Evolutionary conservation across 768 basidiomycete species (phyloP).

Genomic region (Leucosporidium yakuticum): DNA sequence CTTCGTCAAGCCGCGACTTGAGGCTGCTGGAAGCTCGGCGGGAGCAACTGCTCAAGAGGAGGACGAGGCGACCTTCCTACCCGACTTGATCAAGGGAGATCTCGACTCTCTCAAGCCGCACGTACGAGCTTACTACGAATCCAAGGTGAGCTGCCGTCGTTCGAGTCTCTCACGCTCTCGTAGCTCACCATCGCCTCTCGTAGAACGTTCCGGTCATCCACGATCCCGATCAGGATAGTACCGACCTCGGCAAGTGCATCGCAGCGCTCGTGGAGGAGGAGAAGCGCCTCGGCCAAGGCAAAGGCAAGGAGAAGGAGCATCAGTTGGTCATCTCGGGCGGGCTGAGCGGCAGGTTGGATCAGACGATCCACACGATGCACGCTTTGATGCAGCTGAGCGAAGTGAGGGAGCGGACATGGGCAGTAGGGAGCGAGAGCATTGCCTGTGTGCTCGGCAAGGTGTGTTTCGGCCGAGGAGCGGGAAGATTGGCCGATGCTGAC

Average conservation of each 20-base stretch:
- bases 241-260: constrained; percentile 93
- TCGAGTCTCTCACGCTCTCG: not conserved
- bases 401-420: constrained; percentile 57
- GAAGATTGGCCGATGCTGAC: not conserved
- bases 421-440: constrained; percentile 80
- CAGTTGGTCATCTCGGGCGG: constrained; percentile 79
- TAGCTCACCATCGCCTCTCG: not conserved
- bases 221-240: constrained; percentile 73
- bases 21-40: not conserved
- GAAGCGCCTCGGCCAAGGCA: constrained; percentile 39
- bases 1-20: constrained; percentile 32
- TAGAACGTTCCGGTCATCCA: constrained; percentile 64
- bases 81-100: constrained; percentile 88
- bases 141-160: constrained; percentile 48
- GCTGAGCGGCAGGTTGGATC: constrained; percentile 83
- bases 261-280: constrained; percentile 58
- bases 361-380: constrained; percentile 84
- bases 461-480: not conserved
- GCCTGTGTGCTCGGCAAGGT: constrained; percentile 83
- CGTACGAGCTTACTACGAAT: constrained; percentile 62
- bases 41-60: not conserved
- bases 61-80: constrained; percentile 56
- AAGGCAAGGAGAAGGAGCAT: constrained; percentile 41
- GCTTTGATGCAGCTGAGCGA: constrained; percentile 72
- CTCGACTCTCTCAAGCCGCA: constrained; percentile 78